Evolutionary conservation across 306 rosid species (phyloP), one percentile per base, ranked within the genome.

Genomic region (Prunus kanzakura): DNA sequence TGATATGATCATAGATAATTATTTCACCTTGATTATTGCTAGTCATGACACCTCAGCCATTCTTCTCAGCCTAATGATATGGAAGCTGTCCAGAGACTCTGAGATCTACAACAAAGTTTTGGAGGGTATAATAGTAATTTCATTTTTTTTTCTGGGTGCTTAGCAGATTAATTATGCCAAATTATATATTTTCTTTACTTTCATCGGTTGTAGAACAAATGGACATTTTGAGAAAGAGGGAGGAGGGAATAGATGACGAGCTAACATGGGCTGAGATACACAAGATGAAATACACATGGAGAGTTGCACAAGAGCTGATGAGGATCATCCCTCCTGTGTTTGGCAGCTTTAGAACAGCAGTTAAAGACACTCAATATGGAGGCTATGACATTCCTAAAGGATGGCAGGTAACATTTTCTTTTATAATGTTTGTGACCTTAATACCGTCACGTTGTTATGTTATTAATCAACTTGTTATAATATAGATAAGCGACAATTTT

Each of bases 261-360:
- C 71, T 83, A 79, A 88, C 86, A 67, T 88, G 91, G 89, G 78
- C 13, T 11, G 89, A 88, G 32, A 71, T 82, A 71, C 85, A 83
- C 76, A 76, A 83, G 68, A 88, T 88, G 91, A 85, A 88, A 71
- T 88, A 88, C 72, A 85, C 91, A 56, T 85, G 89, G 89, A 77
- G 84, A 77, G 87, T 88, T 76, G 86, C 91, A 30, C 82, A 78
- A 23, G 91, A 85, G 72, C 18, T 85, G 81, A 85, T 85, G 89
- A 83, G 87, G 68, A 62, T 83, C 76, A 74, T 83, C 55, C 87
- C 91, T 66, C 86, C 81, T 67, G 78, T 83, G 49, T 82, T 87
- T 76, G 89, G 89, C 4, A 62, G 67, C 38, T 88, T 85, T 56
- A 81, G 89, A 35, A 85, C 75, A 83, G 74, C 83, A 73, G 76